phyloP scores from a whole-genome alignment of 139 green algal species.

The Picochlorum costavermella region DNA sequence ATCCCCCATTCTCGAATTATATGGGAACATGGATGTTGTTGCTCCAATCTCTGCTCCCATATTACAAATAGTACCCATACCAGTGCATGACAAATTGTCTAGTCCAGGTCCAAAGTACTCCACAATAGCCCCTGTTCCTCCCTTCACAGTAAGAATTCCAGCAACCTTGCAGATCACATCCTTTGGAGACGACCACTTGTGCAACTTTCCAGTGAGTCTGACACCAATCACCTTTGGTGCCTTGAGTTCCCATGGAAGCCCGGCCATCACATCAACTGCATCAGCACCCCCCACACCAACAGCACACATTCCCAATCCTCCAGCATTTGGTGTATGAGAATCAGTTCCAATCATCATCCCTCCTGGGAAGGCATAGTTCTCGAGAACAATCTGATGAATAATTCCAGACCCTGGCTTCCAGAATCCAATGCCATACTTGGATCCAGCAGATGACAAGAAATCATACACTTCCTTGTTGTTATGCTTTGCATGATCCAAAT shows the following conservation, averaged over 20 bases:
- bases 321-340: slow-evolving; percentile 90
- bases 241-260: slow-evolving; percentile 96
- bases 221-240: slow-evolving; percentile 86
- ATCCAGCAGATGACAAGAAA: slow-evolving; percentile 78
- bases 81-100: slow-evolving; percentile 84
- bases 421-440: slow-evolving; percentile 93
- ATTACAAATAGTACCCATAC: slow-evolving; percentile 96
- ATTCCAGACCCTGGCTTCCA: slow-evolving; percentile 89
- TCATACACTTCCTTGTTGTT: slow-evolving; percentile 92
- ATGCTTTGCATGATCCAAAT: slow-evolving; percentile 4
- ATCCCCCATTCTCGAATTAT: slow-evolving; percentile 82
- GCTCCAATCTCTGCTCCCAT: slow-evolving; percentile 95
- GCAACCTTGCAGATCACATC: slow-evolving; percentile 94
- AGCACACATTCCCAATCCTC: slow-evolving; percentile 81
- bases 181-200: slow-evolving; percentile 85
- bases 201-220: slow-evolving; percentile 79
- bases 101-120: slow-evolving; percentile 90
- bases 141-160: slow-evolving; percentile 92
- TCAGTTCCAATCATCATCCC: slow-evolving; percentile 94
- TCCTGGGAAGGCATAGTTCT: slow-evolving; percentile 92
- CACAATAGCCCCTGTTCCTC: slow-evolving; percentile 87
- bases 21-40: slow-evolving; percentile 93
- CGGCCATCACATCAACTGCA: slow-evolving; percentile 94
- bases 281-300: slow-evolving; percentile 87
- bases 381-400: slow-evolving; percentile 95